Conservation (phyloP, 805 yeast species). For the Spathaspora gorwiae region DNA sequence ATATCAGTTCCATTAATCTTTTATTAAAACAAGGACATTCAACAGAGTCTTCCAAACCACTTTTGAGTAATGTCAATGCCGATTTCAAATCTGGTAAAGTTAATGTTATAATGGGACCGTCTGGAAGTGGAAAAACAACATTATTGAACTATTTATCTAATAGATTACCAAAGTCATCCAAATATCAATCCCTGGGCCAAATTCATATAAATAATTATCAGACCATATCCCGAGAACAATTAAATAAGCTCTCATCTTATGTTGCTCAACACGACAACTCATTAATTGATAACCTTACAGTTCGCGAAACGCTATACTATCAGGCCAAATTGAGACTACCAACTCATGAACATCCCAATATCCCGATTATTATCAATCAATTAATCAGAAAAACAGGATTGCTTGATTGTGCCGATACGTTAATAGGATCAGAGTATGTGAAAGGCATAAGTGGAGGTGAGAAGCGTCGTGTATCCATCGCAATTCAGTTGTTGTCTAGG, state of each 20-base stretch:
- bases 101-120: slow-evolving; percentile 44
- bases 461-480: slow-evolving; percentile 77
- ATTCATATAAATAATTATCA: slow-evolving; percentile 25
- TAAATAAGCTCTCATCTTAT: slow-evolving; percentile 52
- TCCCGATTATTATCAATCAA: slow-evolving; percentile 49
- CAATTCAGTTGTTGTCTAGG: slow-evolving; percentile 67
- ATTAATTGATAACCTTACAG: slow-evolving; percentile 66
- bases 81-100: slow-evolving; percentile 28
- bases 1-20: slow-evolving; percentile 28
- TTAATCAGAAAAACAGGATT: slow-evolving; percentile 68
- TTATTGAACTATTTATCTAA: slow-evolving; percentile 45
- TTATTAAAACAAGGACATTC: slow-evolving; percentile 42
- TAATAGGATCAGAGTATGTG: slow-evolving; percentile 36
- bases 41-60: not conserved
- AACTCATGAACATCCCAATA: slow-evolving; percentile 21
- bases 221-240: slow-evolving; percentile 16
- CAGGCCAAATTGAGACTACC: slow-evolving; percentile 70
- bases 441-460: slow-evolving; percentile 51
- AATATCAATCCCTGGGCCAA: slow-evolving; percentile 12
- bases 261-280: slow-evolving; percentile 81
- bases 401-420: slow-evolving; percentile 68
- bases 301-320: slow-evolving; percentile 66
- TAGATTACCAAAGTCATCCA: slow-evolving; percentile 27
- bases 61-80: slow-evolving; percentile 26
- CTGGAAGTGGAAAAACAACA: slow-evolving; percentile 44